Evolutionary conservation across 2,329 filamentous ascomycete genomes (phyloP).

Genomic region (Trichoderma koningiopsis): DNA sequence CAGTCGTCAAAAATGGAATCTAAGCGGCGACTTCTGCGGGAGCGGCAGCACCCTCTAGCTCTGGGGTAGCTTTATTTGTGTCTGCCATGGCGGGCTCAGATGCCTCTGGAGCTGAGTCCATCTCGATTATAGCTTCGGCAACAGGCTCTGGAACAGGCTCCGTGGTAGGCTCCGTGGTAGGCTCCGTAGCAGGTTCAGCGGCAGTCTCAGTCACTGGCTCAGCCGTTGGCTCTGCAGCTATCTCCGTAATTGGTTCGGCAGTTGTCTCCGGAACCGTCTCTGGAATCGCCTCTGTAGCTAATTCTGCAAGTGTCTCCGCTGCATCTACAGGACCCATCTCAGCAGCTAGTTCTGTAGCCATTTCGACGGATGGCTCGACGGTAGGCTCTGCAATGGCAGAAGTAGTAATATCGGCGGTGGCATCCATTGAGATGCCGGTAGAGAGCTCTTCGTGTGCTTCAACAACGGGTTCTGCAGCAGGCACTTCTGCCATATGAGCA

Average conservation of each 20-base stretch:
- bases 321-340: background rate
- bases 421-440: background rate
- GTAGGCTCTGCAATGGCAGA: constrained; percentile 20
- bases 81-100: background rate
- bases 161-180: background rate
- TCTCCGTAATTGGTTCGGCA: background rate
- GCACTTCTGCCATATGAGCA: constrained; percentile 5
- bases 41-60: constrained; percentile 14
- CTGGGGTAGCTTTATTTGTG: background rate
- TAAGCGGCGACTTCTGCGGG: constrained; percentile 18
- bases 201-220: background rate
- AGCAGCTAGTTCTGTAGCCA: background rate
- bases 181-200: background rate
- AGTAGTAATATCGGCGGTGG: background rate
- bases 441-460: constrained; percentile 21
- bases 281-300: background rate
- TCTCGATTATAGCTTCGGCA: background rate
- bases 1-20: background rate
- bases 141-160: background rate
- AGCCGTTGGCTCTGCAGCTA: background rate
- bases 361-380: constrained; percentile 4
- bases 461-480: constrained; percentile 25
- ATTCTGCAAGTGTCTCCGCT: background rate
- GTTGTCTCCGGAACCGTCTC: background rate
- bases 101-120: background rate